Percentiles rank a stretch among this genome's conserved stretches.
Conservation (phyloP, 106 monocot species). For the Phalaenopsis equestris region DNA sequence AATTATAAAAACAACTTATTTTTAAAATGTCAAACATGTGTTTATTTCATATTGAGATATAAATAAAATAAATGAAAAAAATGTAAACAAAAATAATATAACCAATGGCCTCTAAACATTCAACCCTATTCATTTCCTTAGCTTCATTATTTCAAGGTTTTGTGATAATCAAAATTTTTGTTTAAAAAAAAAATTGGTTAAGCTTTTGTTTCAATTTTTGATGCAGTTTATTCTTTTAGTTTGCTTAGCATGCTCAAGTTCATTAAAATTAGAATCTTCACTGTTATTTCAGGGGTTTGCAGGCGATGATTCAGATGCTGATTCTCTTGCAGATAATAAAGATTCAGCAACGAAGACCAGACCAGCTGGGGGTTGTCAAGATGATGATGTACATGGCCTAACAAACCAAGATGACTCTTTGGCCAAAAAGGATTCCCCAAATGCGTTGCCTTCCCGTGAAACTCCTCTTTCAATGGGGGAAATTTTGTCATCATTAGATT, state of each 20-base stretch:
- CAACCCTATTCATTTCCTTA: not conserved
- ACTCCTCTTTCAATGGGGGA: slow-evolving; percentile 77
- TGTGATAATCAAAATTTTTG: not conserved
- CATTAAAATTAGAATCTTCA: not conserved
- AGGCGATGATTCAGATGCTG: slow-evolving; percentile 70
- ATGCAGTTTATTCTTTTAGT: not conserved
- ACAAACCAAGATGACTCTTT: slow-evolving; percentile 28
- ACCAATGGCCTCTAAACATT: not conserved
- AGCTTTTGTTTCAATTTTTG: not conserved
- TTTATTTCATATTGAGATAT: too few relatives aligned
- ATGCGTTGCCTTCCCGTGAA: slow-evolving; percentile 34
- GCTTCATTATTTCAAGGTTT: not conserved
- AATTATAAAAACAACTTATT: too few relatives aligned
- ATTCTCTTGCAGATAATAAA: slow-evolving; percentile 41
- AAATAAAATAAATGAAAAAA: too few relatives aligned
- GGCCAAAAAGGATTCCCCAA: slow-evolving; percentile 35
- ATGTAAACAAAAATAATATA: too few relatives aligned
- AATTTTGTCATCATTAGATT: slow-evolving; percentile 78
- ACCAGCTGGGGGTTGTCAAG: slow-evolving; percentile 18
- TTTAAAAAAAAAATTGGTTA: not conserved
- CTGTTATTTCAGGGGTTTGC: slow-evolving; percentile 55
- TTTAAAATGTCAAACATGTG: too few relatives aligned
- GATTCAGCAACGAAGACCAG: slow-evolving; percentile 26
- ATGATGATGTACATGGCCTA: slow-evolving; percentile 25
- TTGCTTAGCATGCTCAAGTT: not conserved